Evolutionary conservation across 2,329 filamentous ascomycete genomes (phyloP).

Genomic region (Colletotrichum sp.): DNA sequence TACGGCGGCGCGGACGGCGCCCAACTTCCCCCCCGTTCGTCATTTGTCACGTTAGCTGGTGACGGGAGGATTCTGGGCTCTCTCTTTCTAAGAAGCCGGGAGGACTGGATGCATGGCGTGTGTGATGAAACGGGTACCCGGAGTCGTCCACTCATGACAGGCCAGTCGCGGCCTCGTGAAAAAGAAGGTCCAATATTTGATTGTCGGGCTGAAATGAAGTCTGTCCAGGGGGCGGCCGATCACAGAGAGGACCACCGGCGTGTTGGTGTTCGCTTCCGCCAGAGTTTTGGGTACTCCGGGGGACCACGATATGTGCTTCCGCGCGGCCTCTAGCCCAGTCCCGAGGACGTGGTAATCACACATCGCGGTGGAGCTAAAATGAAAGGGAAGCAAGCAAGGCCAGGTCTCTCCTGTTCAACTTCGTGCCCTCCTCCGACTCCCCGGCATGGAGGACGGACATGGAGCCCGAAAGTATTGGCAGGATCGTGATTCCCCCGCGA

Average conservation of each 20-base stretch:
- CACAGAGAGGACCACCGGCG: neutral
- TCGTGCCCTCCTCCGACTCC: neutral
- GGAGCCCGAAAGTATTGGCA: neutral
- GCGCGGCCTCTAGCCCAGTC: neutral
- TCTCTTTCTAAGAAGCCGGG: neutral
- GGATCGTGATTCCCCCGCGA: neutral
- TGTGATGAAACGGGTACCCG: neutral
- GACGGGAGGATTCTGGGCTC: neutral
- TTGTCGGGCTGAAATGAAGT: neutral
- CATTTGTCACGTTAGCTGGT: neutral
- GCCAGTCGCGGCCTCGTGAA: neutral
- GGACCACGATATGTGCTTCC: slow-evolving; percentile 10
- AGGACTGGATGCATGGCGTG: neutral
- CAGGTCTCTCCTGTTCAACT: neutral
- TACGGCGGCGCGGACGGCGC: neutral
- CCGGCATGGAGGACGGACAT: neutral
- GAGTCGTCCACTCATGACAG: neutral
- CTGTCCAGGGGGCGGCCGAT: neutral
- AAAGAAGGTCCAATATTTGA: neutral
- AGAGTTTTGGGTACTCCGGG: neutral
- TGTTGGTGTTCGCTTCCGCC: slow-evolving; percentile 1
- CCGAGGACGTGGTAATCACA: slow-evolving; percentile 13
- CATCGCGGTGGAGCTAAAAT: neutral
- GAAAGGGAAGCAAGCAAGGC: neutral
- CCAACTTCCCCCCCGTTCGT: neutral